Conservation (phyloP, 768 basidiomycete species). For the Ramaria rubella region DNA sequence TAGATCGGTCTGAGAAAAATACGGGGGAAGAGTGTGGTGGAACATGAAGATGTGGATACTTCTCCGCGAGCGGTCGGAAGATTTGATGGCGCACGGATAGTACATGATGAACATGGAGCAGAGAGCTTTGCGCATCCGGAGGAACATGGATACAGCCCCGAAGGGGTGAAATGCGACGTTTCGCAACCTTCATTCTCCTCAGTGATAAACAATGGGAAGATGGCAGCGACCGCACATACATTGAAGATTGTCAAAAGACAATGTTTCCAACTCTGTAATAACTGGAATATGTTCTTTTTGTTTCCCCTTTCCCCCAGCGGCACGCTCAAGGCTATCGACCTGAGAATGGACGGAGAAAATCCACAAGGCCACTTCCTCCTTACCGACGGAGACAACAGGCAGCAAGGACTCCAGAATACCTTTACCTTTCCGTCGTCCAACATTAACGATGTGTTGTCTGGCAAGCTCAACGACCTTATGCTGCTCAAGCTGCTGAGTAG, state of each 20-base stretch:
- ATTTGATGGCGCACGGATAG: conserved; percentile 12
- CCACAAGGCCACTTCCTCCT: conserved; percentile 43
- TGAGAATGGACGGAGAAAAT: conserved; percentile 47
- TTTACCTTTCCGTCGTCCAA: conserved; percentile 28
- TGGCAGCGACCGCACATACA: conserved; percentile 8
- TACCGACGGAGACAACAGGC: conserved; percentile 41
- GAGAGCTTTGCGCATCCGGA: conserved; percentile 35
- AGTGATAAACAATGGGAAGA: conserved; percentile 10
- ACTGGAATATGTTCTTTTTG: neutral
- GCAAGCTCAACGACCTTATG: conserved; percentile 49
- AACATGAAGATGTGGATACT: conserved; percentile 16
- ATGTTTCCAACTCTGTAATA: neutral
- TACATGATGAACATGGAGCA: conserved; percentile 36
- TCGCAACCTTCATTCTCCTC: conserved; percentile 32
- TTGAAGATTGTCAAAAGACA: conserved; percentile 14
- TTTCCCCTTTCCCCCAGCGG: conserved; percentile 13
- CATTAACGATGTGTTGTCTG: conserved; percentile 39
- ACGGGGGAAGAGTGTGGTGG: conserved; percentile 38
- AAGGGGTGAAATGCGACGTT: conserved; percentile 38
- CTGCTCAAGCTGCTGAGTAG: conserved; percentile 20
- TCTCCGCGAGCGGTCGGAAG: neutral
- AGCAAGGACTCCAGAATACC: conserved; percentile 45
- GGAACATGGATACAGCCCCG: conserved; percentile 50
- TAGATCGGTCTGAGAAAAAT: conserved; percentile 36
- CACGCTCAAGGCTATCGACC: conserved; percentile 25